Base-by-base conservation (phyloP, 2,329 filamentous ascomycete species). In the Colletotrichum costaricense region DNA sequence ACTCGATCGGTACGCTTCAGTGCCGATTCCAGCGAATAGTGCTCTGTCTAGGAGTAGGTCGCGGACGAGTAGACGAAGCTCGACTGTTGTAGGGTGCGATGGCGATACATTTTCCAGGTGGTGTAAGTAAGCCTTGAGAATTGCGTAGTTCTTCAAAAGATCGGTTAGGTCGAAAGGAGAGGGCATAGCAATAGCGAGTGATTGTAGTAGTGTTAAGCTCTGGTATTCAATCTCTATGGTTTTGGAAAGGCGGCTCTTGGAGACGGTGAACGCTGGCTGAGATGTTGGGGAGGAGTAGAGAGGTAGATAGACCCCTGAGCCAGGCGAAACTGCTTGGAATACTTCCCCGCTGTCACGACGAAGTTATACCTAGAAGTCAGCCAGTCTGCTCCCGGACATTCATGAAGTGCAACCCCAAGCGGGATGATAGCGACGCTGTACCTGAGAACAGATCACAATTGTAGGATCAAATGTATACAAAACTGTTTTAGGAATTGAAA, bases 131-230 rank as follows among this genome's bases (percentile, higher is more conserved):
- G 66, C 28, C 54, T 78, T 78, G 26, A 81, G 73, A 22, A 49
- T 63, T 24, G 77, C 72, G 33, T 81, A 81, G 63, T 78, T 75
- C 3, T 60, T 62, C 19, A 81, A 73, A 4, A 81, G 52, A 4
- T 77, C 76, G 49, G 71, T 54, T 14, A 81, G 77, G 26, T 76
- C 73, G 9, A 79, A 74, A 1, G 74, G 70, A 7, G 75, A 64
- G 5, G 68, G 63, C 30, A 86, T 81, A 72, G 82, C 84, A 46
- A 82, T 81, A n/a, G 82, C 84, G 19, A 86, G 79, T 30, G 82
- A 83, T 55, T 81, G 81, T 57, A 83, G 81, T 64, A 86, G 80
- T 22, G 81, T 81, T 46, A 82, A 79, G 67, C 84, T 85, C n/a
- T 67, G 72, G 4, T 80, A 74, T 11, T 77, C 75, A 12, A 81